phyloP scores from a whole-genome alignment of 2,329 filamentous ascomycete genomes.

The Nothophaeocryptopus gaeumannii region DNA sequence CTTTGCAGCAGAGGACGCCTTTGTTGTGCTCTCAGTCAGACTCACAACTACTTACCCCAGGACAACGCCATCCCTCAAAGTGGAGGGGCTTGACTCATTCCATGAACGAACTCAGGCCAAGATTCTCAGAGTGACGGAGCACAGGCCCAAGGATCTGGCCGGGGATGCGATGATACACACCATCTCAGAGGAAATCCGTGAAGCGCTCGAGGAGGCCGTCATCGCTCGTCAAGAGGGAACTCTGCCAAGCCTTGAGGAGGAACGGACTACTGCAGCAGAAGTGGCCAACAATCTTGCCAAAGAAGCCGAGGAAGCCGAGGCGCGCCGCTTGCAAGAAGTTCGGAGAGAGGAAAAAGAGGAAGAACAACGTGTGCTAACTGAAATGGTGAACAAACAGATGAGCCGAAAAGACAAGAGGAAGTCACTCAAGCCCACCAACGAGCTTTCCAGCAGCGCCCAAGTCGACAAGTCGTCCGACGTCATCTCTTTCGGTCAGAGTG shows the following conservation, averaged over 20 bases:
- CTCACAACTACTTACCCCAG: conserved; percentile 91
- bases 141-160: conserved; percentile 63
- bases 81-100: conserved; percentile 64
- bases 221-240: conserved; percentile 69
- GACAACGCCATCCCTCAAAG: conserved; percentile 67
- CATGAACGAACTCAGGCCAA: conserved; percentile 69
- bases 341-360: conserved; percentile 41
- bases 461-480: conserved; percentile 14
- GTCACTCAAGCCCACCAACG: conserved; percentile 47
- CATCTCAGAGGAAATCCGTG: conserved; percentile 59
- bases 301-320: conserved; percentile 42
- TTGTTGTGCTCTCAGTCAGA: conserved; percentile 70
- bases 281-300: conserved; percentile 60
- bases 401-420: conserved; percentile 64
- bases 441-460: background rate
- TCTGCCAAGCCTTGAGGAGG: conserved; percentile 82
- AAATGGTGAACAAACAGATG: conserved; percentile 71
- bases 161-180: conserved; percentile 66
- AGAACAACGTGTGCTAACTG: conserved; percentile 66
- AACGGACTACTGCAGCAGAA: conserved; percentile 79
- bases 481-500: conserved; percentile 32
- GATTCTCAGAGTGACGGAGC: conserved; percentile 66
- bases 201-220: conserved; percentile 82
- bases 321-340: conserved; percentile 38
- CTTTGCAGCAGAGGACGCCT: conserved; percentile 68